phyloP scores from a whole-genome alignment of 257 asterid genomes.

The Leptodermis oblonga region DNA sequence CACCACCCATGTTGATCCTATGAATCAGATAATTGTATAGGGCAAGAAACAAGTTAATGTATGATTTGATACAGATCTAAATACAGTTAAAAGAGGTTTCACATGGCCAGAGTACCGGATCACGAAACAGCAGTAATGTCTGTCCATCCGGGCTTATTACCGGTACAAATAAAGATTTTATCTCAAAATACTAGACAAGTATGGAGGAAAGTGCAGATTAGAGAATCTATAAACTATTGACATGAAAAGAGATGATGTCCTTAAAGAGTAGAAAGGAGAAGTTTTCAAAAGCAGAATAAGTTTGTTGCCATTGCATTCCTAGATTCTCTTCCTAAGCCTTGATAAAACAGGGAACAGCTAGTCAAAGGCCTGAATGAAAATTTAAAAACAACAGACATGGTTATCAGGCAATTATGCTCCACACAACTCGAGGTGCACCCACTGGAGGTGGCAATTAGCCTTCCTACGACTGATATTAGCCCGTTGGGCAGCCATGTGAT shows the following conservation, averaged over 20 bases:
- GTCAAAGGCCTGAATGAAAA: background rate
- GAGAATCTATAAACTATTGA: background rate
- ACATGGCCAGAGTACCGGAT: background rate
- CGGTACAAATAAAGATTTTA: background rate
- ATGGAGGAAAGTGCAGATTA: background rate
- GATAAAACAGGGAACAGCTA: background rate
- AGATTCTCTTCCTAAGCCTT: background rate
- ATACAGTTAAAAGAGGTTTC: background rate
- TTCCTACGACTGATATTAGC: background rate
- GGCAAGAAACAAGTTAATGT: background rate
- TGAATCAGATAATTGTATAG: background rate
- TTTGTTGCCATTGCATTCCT: background rate
- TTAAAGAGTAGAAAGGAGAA: background rate
- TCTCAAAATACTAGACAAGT: background rate
- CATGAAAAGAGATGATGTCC: background rate
- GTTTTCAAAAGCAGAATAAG: background rate
- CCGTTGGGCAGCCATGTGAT: background rate
- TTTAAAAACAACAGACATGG: background rate
- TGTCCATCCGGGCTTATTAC: background rate
- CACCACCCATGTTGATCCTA: slow-evolving; percentile 79
- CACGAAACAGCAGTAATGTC: background rate
- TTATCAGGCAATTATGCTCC: background rate
- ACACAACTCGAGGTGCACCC: background rate
- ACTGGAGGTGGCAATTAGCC: background rate
- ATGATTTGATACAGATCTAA: background rate